These are phyloP conservation scores for Fusarium sacchari DNA, from an alignment of 2,329 filamentous ascomycete genomes.

Conservation along the genomic window DNA sequence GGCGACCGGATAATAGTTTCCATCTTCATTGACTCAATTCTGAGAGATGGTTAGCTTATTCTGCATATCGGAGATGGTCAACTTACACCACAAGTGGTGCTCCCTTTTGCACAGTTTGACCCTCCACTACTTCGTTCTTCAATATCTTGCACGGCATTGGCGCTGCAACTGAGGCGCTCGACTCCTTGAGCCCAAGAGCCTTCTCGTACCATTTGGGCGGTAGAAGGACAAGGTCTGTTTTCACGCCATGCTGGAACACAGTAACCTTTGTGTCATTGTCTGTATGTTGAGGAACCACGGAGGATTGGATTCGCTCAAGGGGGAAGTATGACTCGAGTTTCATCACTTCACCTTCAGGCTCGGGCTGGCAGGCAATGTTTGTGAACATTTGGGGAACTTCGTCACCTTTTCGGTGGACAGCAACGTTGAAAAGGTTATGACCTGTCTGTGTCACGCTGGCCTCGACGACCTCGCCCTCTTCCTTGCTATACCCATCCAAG, in stretches of 20 bases:
- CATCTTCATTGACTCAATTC: slow-evolving; percentile 92
- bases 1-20: slow-evolving; percentile 84
- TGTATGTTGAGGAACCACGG: slow-evolving; percentile 70
- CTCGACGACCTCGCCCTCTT: slow-evolving; percentile 70
- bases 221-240: slow-evolving; percentile 67
- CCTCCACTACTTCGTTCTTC: slow-evolving; percentile 85
- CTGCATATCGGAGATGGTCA: slow-evolving; percentile 26
- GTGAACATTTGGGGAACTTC: slow-evolving; percentile 54
- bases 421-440: slow-evolving; percentile 58
- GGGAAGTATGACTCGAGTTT: slow-evolving; percentile 73
- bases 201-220: slow-evolving; percentile 85
- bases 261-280: slow-evolving; percentile 71
- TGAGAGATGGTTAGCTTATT: slow-evolving; percentile 47
- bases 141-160: slow-evolving; percentile 99
- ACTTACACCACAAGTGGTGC: slow-evolving; percentile 84
- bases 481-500: slow-evolving; percentile 69
- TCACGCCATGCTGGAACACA: slow-evolving; percentile 77
- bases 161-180: slow-evolving; percentile 82
- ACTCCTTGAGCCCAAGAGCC: slow-evolving; percentile 84
- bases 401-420: slow-evolving; percentile 55
- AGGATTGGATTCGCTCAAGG: slow-evolving; percentile 80
- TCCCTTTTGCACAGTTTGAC: slow-evolving; percentile 84
- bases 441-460: slow-evolving; percentile 61
- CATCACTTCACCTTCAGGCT: slow-evolving; percentile 42
- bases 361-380: slow-evolving; percentile 57